Base-by-base conservation (phyloP, 257 asterid genomes). In the Penstemon davidsonii region DNA sequence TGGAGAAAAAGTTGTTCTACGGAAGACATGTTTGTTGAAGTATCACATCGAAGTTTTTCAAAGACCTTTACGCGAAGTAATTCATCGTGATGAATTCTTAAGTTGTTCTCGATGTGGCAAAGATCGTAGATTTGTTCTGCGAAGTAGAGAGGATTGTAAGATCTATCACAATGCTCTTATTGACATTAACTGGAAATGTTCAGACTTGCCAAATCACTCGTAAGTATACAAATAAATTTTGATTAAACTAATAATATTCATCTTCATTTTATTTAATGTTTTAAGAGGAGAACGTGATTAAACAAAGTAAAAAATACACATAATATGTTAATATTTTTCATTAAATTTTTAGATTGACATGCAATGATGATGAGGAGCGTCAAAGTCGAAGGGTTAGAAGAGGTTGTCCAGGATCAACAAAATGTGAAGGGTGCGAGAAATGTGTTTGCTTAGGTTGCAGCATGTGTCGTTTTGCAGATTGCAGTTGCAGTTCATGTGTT, bases 41-140 rank as follows among this genome's bases (percentile, higher is more conserved):
- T 70, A 83, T 10, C 78, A 71, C 64, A 46, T 50, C 1, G 69
- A 71, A 3, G 71, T 47, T 50, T 83, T 81, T 37, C 72, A 66
- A 11, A 62, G 85, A 60, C 77, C 84, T 2, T 10, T 52, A 7
- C 69, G 80, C 44, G 75, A 70, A 66, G 69, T 46, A 5, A 53
- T 64, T 9, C 89, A 86, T 44, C 84, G 81, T 3, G 84, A 86
- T 43, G 87, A 86, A 50, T 86, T 79, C n/a, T 10, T 73, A 2
- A 13, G 45, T 9, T 81, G 87, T 55, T 73, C 75, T 5, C 68
- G 3, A 3, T 81, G 82, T 41, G 55, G 49, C n/a, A 86, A 83
- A 51, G 64, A 71, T 4, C 85, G 84, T 3, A 53, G 83, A 0
- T 81, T 81, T 64, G 42, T 33, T n/a, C 64, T 74, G 43, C 71